Base-by-base conservation (phyloP, 2,329 filamentous ascomycete species). In the Pyrenochaeta sp. region DNA sequence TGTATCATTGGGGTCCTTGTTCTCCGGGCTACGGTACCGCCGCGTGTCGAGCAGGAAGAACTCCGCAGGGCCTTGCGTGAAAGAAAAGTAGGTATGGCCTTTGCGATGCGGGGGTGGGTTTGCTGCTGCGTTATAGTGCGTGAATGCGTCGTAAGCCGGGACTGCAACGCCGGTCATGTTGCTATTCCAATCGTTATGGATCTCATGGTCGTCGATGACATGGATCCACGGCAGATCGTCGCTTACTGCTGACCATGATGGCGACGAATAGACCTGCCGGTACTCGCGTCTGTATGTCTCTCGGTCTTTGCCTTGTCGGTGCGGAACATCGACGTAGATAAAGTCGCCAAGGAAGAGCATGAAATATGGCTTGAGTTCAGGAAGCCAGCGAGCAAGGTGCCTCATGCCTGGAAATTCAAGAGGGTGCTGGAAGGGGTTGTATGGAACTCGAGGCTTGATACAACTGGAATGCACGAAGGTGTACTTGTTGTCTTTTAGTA, bases 1-100 rank as follows among this genome's bases (percentile, higher is more conserved):
- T 0, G 83, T 78, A 43, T 85, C 84, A 34, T 88, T 84, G 44
- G 85, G 85, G 6, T 89, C 82, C 8, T 85, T 80, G 71, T 88
- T 89, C 65, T 84, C 87, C 5, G 90, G 78, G 13, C 86, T 93
- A 46, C 94, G 90, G 74, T 96, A 96, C 39, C 91, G 90, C 51
- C 95, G 88, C 0, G 94, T 97, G 74, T 99, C 95, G 50, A 97
- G 83, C 82, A 99, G 88, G 82, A 98, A 99, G 80, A 98, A 97
- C 39, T 91, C 90, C 0, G 92, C 93, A 0, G 94, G 94, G 0
- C 95, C 95, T 74, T 97, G 91, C 1, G 86, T 87, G 77, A 99
- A 99, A 24, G 89, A 87, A 75, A 93, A 98, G 79, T 95, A 98
- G 0, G 92, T 96, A 0, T 89, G 88, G 19, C 86, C 86, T 44